Percentiles rank a stretch among this genome's conserved stretches.
phyloP scores from a whole-genome alignment of 495 filamentous ascomycete species.

The Penicillium samsonianum region DNA sequence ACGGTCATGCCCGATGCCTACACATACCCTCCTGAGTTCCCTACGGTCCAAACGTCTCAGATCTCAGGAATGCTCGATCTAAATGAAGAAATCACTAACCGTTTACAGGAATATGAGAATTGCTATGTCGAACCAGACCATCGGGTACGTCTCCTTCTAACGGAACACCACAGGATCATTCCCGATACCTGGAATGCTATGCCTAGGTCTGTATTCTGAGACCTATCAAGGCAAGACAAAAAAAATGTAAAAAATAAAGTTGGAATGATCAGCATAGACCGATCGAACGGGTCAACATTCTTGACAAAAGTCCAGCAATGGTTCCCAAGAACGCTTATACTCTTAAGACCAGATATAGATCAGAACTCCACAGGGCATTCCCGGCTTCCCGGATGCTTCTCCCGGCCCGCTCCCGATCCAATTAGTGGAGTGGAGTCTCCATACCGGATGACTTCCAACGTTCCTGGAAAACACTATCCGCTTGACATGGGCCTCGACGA shows the following conservation, averaged over 20 bases:
- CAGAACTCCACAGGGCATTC: slow-evolving; percentile 12
- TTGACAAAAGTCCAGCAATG: too few relatives aligned
- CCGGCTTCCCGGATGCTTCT: slow-evolving; percentile 9
- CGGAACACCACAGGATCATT: background rate
- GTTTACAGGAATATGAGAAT: background rate
- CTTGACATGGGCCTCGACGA: background rate
- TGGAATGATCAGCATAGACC: slow-evolving; percentile 18
- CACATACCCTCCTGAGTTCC: slow-evolving; percentile 4
- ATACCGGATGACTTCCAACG: background rate
- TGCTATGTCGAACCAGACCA: background rate
- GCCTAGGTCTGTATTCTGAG: background rate
- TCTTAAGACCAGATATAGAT: background rate
- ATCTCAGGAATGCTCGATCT: slow-evolving; percentile 6
- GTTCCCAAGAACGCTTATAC: slow-evolving; percentile 12
- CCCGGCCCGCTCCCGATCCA: slow-evolving; percentile 1
- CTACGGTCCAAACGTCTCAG: background rate
- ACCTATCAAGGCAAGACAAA: background rate
- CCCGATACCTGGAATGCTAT: background rate
- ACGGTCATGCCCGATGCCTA: background rate
- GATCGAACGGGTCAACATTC: slow-evolving; percentile 28
- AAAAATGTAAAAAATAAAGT: background rate
- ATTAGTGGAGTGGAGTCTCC: background rate
- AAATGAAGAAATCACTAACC: background rate
- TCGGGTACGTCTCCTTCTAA: background rate
- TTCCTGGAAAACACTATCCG: background rate